Base-by-base conservation (phyloP, 805 yeast species). In the Candida vartiovaarae region DNA sequence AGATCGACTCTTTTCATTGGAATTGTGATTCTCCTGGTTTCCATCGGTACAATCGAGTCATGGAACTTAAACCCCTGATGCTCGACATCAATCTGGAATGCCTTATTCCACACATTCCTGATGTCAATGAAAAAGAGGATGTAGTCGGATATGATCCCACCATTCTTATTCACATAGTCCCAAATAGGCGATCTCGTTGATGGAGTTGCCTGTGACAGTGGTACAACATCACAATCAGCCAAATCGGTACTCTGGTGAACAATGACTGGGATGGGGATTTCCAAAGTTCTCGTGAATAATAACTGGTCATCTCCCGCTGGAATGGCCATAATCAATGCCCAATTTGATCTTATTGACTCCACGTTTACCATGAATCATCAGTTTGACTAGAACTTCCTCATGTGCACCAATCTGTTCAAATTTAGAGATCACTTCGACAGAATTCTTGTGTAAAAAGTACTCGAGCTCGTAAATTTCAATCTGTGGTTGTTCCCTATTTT, bases 31-130 rank as follows among this genome's bases (percentile, higher is more conserved):
- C 98, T 70, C n/a, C 65, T 62, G 0, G 79, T 71, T 32, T 71
- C 71, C 20, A 66, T 57, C 1, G 79, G 67, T 33, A 68, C 68
- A 31, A 76, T 64, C 3, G 61, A 42, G 28, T 57, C 54, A 3
- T 43, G 41, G 3, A 56, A 32, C 6, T 41, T 15, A 33, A 45
- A 55, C 4, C 64, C 61, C 15, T 61, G 61, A 46, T 66, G 68
- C 2, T 52, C 50, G 8, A 75, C 46, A 2, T 62, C 52, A 4
- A 70, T 56, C 7, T 57, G 52, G 46, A 77, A 61, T 28, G 74
- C 72, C 39, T 80, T 82, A 6, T 75, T 71, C 93, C 96, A 90
- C 3, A 84, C 72, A 59, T 93, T 91, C 50, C 88, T 74, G 45
- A 93, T 63, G 59, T 93, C 98, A 10, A 91, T 55, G 1, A 87